phyloP scores from a whole-genome alignment of 1,284 basidiomycete species.

The Clitocybe nebularis region DNA sequence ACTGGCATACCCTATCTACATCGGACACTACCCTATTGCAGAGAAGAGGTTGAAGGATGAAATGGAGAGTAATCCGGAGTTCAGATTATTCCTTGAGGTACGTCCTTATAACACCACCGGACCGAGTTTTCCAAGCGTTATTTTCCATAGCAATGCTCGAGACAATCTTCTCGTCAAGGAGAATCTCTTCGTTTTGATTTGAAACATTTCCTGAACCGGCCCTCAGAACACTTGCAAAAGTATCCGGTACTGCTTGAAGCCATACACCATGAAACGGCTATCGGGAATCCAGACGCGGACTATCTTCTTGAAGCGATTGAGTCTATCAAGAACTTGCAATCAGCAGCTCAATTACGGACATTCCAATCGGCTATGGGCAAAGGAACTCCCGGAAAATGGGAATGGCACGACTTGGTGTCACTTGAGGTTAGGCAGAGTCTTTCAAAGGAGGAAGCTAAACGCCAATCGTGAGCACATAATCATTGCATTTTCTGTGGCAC shows the following conservation, averaged over 20 bases:
- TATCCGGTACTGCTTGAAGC: conserved; percentile 88
- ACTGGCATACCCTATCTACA: conserved; percentile 81
- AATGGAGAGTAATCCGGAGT: conserved; percentile 75
- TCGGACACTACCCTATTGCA: conserved; percentile 81
- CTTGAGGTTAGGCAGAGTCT: conserved; percentile 61
- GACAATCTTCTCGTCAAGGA: conserved; percentile 43
- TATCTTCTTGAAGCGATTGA: conserved; percentile 74
- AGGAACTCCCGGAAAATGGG: conserved; percentile 70
- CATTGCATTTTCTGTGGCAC: conserved; percentile 3
- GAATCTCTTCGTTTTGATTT: conserved; percentile 81
- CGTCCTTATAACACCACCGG: too few species aligned
- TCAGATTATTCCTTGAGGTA: conserved; percentile 86
- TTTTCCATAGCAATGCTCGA: conserved; percentile 40
- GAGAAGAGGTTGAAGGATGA: conserved; percentile 88
- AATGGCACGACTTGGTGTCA: conserved; percentile 87
- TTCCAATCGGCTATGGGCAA: conserved; percentile 86
- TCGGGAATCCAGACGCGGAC: conserved; percentile 77
- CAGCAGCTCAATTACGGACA: conserved; percentile 73
- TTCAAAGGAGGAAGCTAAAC: conserved; percentile 75
- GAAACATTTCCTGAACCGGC: conserved; percentile 84
- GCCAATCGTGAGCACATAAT: conserved; percentile 74
- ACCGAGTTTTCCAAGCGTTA: too few species aligned
- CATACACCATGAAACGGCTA: conserved; percentile 76
- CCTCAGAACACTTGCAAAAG: conserved; percentile 85
- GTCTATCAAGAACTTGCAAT: conserved; percentile 75